phyloP scores from a whole-genome alignment of 106 monocot genomes.

The Chionographis japonica region DNA sequence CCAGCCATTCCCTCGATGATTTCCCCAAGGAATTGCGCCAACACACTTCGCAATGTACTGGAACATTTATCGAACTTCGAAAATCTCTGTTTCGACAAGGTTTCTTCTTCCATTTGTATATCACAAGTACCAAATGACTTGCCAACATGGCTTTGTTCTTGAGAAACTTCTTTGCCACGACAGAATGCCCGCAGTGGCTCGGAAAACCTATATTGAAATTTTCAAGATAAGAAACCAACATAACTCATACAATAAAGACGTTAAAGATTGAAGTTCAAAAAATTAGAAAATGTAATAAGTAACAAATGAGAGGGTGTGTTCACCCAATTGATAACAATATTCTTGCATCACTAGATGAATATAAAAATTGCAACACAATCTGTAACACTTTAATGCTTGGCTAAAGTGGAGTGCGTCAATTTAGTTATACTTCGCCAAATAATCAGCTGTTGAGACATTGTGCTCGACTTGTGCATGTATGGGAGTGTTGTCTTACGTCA shows the following conservation, averaged over 20 bases:
- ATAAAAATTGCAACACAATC: too few species aligned
- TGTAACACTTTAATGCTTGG: too few species aligned
- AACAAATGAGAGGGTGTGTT: neutral
- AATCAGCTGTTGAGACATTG: too few species aligned
- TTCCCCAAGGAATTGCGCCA: constrained; percentile 76
- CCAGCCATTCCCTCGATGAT: constrained; percentile 93
- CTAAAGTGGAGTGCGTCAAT: too few species aligned
- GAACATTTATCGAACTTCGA: constrained; percentile 6
- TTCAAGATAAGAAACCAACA: neutral
- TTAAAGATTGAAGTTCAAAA: neutral
- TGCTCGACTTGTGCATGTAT: too few species aligned
- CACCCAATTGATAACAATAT: too few species aligned
- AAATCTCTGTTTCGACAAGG: constrained; percentile 12
- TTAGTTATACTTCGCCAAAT: too few species aligned
- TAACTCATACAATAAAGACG: neutral
- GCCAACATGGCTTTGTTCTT: constrained; percentile 6
- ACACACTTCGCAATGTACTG: constrained; percentile 50
- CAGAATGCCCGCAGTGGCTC: constrained; percentile 50
- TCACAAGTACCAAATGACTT: constrained; percentile 16
- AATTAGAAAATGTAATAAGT: neutral
- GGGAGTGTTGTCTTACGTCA: too few species aligned
- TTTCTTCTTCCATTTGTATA: neutral
- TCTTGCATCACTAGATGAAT: too few species aligned
- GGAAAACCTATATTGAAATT: constrained; percentile 50
- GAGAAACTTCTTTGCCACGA: constrained; percentile 27